Percentiles rank a stretch among this genome's conserved stretches.
Conservation (phyloP, 1,139 yeast genomes). For the Debaryomyces psychrophilus region DNA sequence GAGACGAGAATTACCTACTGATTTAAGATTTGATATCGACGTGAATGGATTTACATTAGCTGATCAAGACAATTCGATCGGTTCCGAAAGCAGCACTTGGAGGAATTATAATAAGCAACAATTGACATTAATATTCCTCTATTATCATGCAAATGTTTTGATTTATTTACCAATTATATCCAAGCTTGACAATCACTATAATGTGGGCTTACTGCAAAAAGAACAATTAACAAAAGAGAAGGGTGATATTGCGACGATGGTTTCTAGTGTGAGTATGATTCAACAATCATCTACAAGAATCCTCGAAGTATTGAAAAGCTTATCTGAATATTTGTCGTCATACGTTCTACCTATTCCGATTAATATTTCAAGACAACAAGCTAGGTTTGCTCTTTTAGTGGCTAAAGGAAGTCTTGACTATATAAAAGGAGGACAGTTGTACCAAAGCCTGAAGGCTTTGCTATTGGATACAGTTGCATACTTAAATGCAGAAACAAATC, state of each 20-base stretch:
- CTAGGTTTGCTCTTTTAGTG: conserved; percentile 68
- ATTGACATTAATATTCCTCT: conserved; percentile 62
- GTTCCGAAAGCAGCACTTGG: conserved; percentile 36
- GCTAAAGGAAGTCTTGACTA: conserved; percentile 83
- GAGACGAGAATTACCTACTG: conserved; percentile 70
- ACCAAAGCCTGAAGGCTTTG: conserved; percentile 65
- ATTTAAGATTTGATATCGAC: conserved; percentile 67
- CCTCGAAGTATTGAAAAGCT: conserved; percentile 57
- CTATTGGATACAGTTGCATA: conserved; percentile 52
- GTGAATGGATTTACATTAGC: conserved; percentile 59
- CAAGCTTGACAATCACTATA: conserved; percentile 47
- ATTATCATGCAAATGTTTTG: conserved; percentile 78
- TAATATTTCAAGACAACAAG: conserved; percentile 68
- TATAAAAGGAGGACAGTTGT: conserved; percentile 79
- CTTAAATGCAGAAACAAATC: conserved; percentile 52
- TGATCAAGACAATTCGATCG: conserved; percentile 33
- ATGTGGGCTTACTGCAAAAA: conserved; percentile 48
- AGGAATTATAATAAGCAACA: conserved; percentile 50
- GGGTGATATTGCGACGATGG: conserved; percentile 30
- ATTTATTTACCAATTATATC: conserved; percentile 77
- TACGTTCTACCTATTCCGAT: conserved; percentile 64
- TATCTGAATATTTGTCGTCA: conserved; percentile 46
- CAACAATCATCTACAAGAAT: conserved; percentile 77
- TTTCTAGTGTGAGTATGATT: conserved; percentile 56
- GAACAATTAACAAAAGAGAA: conserved; percentile 37